Evolutionary conservation across 345 rosid species (phyloP), one percentile per base, ranked within the genome.

Genomic region (Tarenaya hassleriana): DNA sequence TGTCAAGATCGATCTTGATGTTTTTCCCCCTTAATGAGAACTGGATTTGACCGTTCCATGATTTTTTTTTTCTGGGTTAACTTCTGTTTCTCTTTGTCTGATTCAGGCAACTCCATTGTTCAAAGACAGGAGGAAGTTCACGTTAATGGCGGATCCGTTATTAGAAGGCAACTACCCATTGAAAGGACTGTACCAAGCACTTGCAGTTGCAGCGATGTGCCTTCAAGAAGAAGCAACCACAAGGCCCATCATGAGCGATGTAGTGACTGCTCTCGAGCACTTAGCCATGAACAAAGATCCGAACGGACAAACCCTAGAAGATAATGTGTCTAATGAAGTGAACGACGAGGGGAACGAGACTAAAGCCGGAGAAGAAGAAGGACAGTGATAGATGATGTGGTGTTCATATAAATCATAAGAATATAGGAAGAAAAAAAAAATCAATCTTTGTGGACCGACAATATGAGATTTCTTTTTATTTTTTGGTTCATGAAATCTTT

Each of bases 121-220:
- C 16, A 78, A 70, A 65, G 91, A 86, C 64, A 78, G 72, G 68
- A 80, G 58, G 19, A 86, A 78, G 47, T 86, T 86, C n/a, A 58
- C 64, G 35, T 32, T 21, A 52, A 78, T 86, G 86, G 88, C 77
- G 31, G 95, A 86, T 60, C 95, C 91, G 14, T 67, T 75, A 66
- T 76, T 86, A 10, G 72, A 70, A 43, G 86, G 73, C 7, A 70
- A 75, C 17, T 86, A 69, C 42, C 86, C 88, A 0, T 7, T 62
- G n/a, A 86, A 76, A 52, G 78, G 72, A 43, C 71, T 86, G 32
- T 71, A 78, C 67, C 91, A 82, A 72, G 91, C 91, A 31, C 83
- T 86, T 62, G 95, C 91, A 16, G 64, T 86, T 4, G 88, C 95
- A 60, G 86, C 91, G 7, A 80, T 86, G 95, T 86, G 95, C 55